Evolutionary conservation across 2,329 filamentous ascomycete species (phyloP), one percentile per base, ranked within the genome.

Genomic region (Coniochaeta ligniaria): DNA sequence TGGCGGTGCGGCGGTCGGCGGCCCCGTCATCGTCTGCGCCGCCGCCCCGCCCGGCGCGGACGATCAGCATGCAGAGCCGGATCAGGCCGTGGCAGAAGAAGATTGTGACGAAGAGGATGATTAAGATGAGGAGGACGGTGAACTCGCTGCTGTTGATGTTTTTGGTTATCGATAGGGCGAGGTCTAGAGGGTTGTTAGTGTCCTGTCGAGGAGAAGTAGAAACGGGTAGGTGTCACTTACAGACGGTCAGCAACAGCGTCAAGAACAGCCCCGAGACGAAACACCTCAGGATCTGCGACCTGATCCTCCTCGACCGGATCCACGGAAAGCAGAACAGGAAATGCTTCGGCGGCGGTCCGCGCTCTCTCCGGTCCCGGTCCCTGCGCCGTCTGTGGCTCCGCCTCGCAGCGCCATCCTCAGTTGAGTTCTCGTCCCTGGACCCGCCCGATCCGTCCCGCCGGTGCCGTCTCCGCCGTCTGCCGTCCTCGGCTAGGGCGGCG

Each of bases 41-140:
- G 70, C 71, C 31, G 70, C 69, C 38, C 68, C 69, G 43, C 74
- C 67, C 28, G 70, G 79, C 79, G 38, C 80, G 81, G 60, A 86
- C 74, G 16, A 88, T 73, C 56, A 89, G 73, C 74, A 96, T 82
- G 72, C 84, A 87, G 4, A 96, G 80, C 20, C 90, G 86, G 61
- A 95, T 83, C 17, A 95, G 76, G 47, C 87, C 85, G 73, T 96
- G 91, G 68, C 86, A 89, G 79, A 96, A 95, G 74, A 96, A 86
- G 65, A 94, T 84, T 1, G 88, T 87, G 36, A 88, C 82, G 59
- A 88, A 78, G 58, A 96, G 75, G 61, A 96, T 87, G 64, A 93
- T 80, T 59, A 96, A 80, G 60, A 96, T 87, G 62, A 96, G 81
- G 59, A 96, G 79, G 62, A 96, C 84, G 67, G 92, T 90, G 69